Percentiles rank a stretch among this genome's conserved stretches.
phyloP scores from a whole-genome alignment of 352 stramenopile genomes.

The Halophytophthora batemanensis region DNA sequence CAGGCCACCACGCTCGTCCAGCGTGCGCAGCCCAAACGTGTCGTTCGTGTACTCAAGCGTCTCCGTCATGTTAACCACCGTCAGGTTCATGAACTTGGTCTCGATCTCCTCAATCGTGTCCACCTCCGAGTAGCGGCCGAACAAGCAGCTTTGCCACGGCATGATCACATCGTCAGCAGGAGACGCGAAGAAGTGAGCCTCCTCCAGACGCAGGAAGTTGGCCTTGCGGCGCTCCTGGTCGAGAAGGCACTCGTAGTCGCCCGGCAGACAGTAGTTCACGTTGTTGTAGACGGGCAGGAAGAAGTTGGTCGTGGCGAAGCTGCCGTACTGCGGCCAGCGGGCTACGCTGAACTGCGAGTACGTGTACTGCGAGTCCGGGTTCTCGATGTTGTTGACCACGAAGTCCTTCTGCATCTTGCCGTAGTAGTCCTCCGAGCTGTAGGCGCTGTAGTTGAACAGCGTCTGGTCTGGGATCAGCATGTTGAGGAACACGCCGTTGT shows the following conservation, averaged over 20 bases:
- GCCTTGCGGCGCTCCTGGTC: constrained; percentile 24
- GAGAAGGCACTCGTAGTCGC: constrained; percentile 12
- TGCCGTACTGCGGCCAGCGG: too few species aligned
- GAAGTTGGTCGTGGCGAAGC: too few species aligned
- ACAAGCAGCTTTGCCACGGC: constrained; percentile 34
- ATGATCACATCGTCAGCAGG: constrained; percentile 28
- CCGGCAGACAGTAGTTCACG: constrained; percentile 18
- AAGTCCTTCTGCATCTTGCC: constrained; percentile 42
- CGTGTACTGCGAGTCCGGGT: constrained; percentile 11
- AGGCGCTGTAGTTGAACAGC: constrained; percentile 34
- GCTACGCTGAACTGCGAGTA: constrained; percentile 21
- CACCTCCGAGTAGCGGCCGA: constrained; percentile 41
- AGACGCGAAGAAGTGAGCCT: constrained; percentile 47
- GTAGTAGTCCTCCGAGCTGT: constrained; percentile 14
- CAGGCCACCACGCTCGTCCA: constrained; percentile 24
- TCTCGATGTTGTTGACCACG: constrained; percentile 10
- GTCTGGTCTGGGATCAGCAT: constrained; percentile 12
- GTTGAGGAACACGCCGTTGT: constrained; percentile 11
- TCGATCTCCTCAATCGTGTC: constrained; percentile 19
- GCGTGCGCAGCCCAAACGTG: constrained; percentile 29
- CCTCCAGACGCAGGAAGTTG: constrained; percentile 33
- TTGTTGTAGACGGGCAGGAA: constrained; percentile 34
- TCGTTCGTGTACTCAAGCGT: constrained; percentile 30
- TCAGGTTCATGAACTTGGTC: too few species aligned
- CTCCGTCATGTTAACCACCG: constrained; percentile 27